These are phyloP conservation scores for Daldinia eschscholtzii DNA, from an alignment of 2,329 filamentous ascomycete genomes.

Conservation along the genomic window DNA sequence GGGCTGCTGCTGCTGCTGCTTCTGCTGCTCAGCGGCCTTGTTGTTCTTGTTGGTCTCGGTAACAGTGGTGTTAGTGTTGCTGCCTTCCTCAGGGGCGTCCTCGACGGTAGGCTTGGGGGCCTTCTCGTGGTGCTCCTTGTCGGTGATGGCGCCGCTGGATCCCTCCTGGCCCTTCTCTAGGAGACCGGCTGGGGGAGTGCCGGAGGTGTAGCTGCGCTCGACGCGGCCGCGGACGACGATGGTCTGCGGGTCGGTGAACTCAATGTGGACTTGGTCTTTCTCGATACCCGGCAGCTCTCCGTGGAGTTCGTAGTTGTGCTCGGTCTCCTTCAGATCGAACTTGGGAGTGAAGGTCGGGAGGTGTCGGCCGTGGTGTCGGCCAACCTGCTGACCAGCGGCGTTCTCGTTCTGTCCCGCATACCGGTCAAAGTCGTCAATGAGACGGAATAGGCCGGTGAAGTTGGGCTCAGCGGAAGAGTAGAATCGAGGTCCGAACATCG, in stretches of 20 bases:
- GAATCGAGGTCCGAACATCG: constrained; percentile 69
- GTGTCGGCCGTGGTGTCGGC: constrained; percentile 42
- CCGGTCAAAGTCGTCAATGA: constrained; percentile 73
- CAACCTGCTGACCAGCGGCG: constrained; percentile 28
- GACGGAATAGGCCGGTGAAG: constrained; percentile 72
- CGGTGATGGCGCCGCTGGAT: constrained; percentile 57
- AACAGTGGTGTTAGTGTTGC: constrained; percentile 47
- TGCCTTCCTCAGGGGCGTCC: constrained; percentile 62
- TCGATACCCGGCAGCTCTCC: constrained; percentile 83
- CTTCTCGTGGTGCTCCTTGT: constrained; percentile 53
- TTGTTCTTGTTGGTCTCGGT: constrained; percentile 54
- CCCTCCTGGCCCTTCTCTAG: constrained; percentile 57
- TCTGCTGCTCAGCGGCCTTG: constrained; percentile 36
- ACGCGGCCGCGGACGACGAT: constrained; percentile 77
- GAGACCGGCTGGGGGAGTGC: constrained; percentile 62
- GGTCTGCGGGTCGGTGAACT: constrained; percentile 82
- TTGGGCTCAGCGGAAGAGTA: constrained; percentile 62
- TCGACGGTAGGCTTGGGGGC: constrained; percentile 74
- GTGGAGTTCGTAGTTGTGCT: constrained; percentile 78
- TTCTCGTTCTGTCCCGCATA: constrained; percentile 58
- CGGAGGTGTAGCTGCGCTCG: constrained; percentile 72
- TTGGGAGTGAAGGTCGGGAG: constrained; percentile 76
- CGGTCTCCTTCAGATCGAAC: constrained; percentile 82
- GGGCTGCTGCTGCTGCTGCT: constrained; percentile 28
- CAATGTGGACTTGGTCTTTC: constrained; percentile 80